These are phyloP conservation scores for Rheum nobile DNA, from an alignment of 148 eudicot genomes.

Conservation along the genomic window DNA sequence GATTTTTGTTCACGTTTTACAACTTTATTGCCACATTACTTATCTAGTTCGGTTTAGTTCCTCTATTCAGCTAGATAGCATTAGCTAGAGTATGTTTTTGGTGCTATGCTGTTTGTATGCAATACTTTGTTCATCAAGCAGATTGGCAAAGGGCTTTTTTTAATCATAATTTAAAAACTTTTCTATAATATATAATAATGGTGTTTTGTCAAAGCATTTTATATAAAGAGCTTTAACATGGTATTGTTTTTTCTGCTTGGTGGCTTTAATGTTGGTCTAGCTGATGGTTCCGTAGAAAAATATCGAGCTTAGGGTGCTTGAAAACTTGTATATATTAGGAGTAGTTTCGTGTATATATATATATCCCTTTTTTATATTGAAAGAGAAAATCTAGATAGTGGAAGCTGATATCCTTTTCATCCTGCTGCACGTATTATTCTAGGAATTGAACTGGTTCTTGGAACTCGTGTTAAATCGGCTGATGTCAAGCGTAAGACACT, in stretches of 20 bases:
- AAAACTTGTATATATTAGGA: neutral
- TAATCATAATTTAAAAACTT: neutral
- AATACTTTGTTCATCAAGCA: neutral
- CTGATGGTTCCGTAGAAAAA: too few relatives aligned
- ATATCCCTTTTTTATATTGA: neutral
- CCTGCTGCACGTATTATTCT: neutral
- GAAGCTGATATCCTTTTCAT: neutral
- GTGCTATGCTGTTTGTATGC: neutral
- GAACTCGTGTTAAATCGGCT: constrained; percentile 81
- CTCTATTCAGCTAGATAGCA: neutral
- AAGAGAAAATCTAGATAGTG: neutral
- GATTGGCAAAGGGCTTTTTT: neutral
- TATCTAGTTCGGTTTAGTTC: neutral
- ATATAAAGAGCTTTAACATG: too few relatives aligned
- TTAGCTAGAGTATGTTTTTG: neutral
- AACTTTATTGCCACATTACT: neutral
- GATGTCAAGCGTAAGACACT: constrained; percentile 89
- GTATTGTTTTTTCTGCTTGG: too few relatives aligned
- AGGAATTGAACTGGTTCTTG: constrained; percentile 96
- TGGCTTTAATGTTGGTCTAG: too few relatives aligned
- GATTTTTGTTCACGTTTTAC: neutral
- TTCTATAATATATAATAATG: too few relatives aligned
- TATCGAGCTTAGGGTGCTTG: neutral
- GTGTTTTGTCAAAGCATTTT: too few relatives aligned
- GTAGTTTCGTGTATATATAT: neutral